Base-by-base conservation (phyloP, 2,329 filamentous ascomycete species). In the Phyllosticta paracitricarpa region DNA sequence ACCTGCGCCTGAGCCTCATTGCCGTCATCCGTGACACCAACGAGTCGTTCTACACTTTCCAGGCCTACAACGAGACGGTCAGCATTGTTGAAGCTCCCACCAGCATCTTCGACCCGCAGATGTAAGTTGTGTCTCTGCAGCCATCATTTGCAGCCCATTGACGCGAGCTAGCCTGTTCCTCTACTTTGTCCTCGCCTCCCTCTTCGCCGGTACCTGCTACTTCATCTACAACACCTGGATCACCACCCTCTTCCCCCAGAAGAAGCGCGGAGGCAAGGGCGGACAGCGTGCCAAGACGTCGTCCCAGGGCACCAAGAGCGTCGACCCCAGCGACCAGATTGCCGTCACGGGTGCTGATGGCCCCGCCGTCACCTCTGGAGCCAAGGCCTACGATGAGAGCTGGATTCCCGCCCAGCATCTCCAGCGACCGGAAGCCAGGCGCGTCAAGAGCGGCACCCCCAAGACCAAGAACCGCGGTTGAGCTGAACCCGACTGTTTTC, bases 211-310 rank as follows among this genome's bases (percentile, higher is more conserved):
- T 64, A 91, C 87, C 59, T 84, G 88, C 73, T 97, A 93, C 85
- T 96, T 96, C 77, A 91, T 97, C 79, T 99, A 99, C 84, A 94
- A 88, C 81, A 96, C 93, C 71, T 97, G 93, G 91, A 89, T 99
- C 77, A 89, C 91, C 70, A 87, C 91, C 14, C 89, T 99, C 73
- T 96, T 97, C 82, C 93, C 94, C 56, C 91, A 96, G 81, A 86
- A 85, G 76, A 79, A 79, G 69, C 79, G 81, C 64, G 74, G 79
- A 62, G 81, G 79, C 68, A 84, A 84, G 75, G 78, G 78, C 64
- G 77, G 88, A 67, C 89, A 91, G 80, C 84, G 86, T 65, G 79
- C 82, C 62, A 84, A 84, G 74, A 79, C 78, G 69, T 77, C 82
- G 30, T 77, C 82, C 66, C 83, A 81, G 71, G 85, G 85, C 72